Base-by-base conservation (phyloP, 768 basidiomycete genomes). In the Epithele typhae region DNA sequence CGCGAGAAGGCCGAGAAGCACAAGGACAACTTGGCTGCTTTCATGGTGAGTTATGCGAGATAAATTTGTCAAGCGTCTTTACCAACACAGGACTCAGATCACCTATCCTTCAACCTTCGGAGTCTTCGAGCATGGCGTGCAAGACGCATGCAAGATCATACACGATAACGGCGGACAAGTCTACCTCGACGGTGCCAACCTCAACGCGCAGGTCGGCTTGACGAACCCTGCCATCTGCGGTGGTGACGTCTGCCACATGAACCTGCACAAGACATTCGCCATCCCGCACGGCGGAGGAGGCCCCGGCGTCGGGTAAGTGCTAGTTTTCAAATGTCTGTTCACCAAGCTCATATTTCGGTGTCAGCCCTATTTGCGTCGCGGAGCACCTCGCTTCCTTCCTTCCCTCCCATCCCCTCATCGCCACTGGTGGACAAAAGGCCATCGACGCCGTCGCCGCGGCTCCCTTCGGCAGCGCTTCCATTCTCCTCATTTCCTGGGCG, bases 21-120 rank as follows among this genome's bases (percentile, higher is more conserved):
- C 73, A 92, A 85, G 68, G 83, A 95, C 53, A 83, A 87, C 43
- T 75, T 99, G 35, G 95, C 96, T 9, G 90, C 94, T 1, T 93
- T 94, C 72, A 98, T 97, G 95, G 92, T 86, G 42, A 24, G 75
- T 55, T 19, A 21, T 23, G 1, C 22, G 48, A 7, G 9, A 37
- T 33, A 18, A 24, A 34, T 25, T 18, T 39, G 4, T 11, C 10
- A 18, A 6, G 38, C 34, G 17, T 19, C 11, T 17, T 1, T 25
- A 36, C 40, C 41, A 15, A 37, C 17, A 8, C 15, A 41, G 54
- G 43, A 11, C 36, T 10, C 43, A 92, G 90, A 92, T 97, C 61
- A 96, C 93, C 17, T 96, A 95, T 61, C 93, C 94, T 0, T 96
- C 93, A 4, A 98, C 96, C 0, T 99, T 93, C 52, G 96, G 96